A percentile compares a stretch with the other conserved stretches of the same genome.
Conservation (phyloP, 225 moss, liverwort and hornwort genomes). For the Physcomitrium patens region DNA sequence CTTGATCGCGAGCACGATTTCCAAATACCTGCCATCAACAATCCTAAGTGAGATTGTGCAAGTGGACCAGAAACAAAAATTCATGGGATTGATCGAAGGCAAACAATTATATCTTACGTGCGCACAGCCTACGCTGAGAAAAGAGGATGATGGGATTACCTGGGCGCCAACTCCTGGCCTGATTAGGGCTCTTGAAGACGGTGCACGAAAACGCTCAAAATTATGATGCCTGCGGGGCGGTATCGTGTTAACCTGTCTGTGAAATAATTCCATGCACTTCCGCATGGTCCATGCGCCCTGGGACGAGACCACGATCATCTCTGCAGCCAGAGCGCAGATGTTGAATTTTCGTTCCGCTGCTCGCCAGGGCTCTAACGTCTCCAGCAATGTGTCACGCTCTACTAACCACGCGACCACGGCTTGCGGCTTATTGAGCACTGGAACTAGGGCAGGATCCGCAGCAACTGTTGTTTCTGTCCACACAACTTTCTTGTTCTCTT, state of each 20-base stretch:
- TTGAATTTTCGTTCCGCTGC: conserved; percentile 20
- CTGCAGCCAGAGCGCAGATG: conserved; percentile 28
- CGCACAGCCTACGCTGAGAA: background rate
- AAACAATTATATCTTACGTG: background rate
- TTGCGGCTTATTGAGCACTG: conserved; percentile 21
- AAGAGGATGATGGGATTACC: background rate
- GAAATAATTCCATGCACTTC: conserved; percentile 31
- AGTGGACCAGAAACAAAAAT: background rate
- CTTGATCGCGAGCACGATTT: background rate
- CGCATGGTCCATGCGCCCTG: conserved; percentile 31
- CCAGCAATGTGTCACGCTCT: background rate
- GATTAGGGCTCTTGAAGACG: conserved; percentile 1
- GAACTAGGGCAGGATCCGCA: conserved; percentile 23
- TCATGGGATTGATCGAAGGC: background rate
- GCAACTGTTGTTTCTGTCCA: conserved; percentile 17
- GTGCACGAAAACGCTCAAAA: background rate
- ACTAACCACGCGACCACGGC: conserved; percentile 28
- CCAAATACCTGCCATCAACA: conserved; percentile 4
- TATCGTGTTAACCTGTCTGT: background rate
- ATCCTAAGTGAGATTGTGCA: background rate
- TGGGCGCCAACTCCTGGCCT: conserved; percentile 2
- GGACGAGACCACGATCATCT: conserved; percentile 32
- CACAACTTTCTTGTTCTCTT: conserved; percentile 9
- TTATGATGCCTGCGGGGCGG: background rate
- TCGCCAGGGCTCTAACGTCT: conserved; percentile 23